A percentile compares a stretch with the other conserved stretches of the same genome.
These are phyloP conservation scores for Cystobasidium tubakii DNA, from an alignment of 768 basidiomycete species.

Conservation along the genomic window DNA sequence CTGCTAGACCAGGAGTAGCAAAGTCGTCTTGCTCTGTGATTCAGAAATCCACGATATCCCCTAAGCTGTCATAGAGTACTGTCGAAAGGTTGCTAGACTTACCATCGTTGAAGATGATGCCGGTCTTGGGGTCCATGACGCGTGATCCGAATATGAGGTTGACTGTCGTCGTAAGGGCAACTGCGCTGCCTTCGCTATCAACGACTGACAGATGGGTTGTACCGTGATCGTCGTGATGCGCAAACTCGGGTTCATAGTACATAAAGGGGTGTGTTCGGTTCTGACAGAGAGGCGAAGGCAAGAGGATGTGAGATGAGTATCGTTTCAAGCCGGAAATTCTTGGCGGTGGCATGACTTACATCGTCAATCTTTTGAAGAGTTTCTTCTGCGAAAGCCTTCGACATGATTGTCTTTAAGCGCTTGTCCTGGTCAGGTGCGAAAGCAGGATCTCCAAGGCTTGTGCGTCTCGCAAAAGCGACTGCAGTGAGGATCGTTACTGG, in stretches of 20 bases:
- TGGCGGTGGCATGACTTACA: constrained; percentile 59
- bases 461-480: constrained; percentile 69
- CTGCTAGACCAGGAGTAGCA: constrained; percentile 73
- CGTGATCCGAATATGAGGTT: constrained; percentile 84
- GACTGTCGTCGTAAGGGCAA: constrained; percentile 74
- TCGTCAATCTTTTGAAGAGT: constrained; percentile 72
- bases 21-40: constrained; percentile 76
- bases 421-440: constrained; percentile 50
- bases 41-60: background rate
- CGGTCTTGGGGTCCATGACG: constrained; percentile 79
- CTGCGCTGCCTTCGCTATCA: constrained; percentile 79
- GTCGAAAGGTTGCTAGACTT: too few species aligned
- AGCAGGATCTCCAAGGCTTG: constrained; percentile 71
- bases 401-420: constrained; percentile 40
- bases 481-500: background rate
- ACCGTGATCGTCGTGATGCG: constrained; percentile 69
- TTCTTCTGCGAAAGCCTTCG: constrained; percentile 56
- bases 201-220: constrained; percentile 85
- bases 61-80: background rate
- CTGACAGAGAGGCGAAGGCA: constrained; percentile 52
- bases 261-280: constrained; percentile 69
- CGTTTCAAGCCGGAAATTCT: too few species aligned
- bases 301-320: constrained; percentile 12
- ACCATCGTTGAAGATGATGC: constrained; percentile 78
- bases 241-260: constrained; percentile 79